Evolutionary conservation across 768 basidiomycete species (phyloP).

Genomic region (Gyrodon lividus): DNA sequence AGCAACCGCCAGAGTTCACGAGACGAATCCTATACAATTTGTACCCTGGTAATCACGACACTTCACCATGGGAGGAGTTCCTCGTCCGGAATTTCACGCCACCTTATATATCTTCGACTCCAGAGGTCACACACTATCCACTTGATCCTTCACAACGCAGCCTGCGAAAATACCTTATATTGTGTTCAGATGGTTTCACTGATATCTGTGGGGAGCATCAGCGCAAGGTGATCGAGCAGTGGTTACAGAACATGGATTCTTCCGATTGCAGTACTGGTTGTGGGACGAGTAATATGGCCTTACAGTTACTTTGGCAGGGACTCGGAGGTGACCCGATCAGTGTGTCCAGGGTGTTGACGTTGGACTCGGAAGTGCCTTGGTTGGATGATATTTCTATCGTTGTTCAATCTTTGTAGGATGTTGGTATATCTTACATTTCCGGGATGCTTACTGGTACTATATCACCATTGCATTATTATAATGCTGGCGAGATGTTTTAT

Average conservation of each 20-base stretch:
- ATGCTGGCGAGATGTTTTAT: neutral
- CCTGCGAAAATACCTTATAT: slow-evolving; percentile 53
- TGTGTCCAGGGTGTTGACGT: slow-evolving; percentile 58
- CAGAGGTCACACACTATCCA: slow-evolving; percentile 60
- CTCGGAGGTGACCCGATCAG: slow-evolving; percentile 54
- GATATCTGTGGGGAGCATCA: slow-evolving; percentile 56
- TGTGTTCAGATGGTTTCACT: slow-evolving; percentile 66
- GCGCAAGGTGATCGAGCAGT: slow-evolving; percentile 46
- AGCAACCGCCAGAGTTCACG: slow-evolving; percentile 69
- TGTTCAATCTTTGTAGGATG: slow-evolving; percentile 50
- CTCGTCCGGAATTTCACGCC: slow-evolving; percentile 60
- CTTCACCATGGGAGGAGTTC: slow-evolving; percentile 65
- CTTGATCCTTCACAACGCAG: slow-evolving; percentile 33
- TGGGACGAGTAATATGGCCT: slow-evolving; percentile 47
- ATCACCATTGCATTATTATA: slow-evolving; percentile 7
- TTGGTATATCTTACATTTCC: neutral
- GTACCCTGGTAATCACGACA: slow-evolving; percentile 59
- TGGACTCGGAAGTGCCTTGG: slow-evolving; percentile 66
- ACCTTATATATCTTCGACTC: slow-evolving; percentile 62
- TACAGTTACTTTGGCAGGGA: slow-evolving; percentile 54
- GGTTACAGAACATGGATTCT: slow-evolving; percentile 48
- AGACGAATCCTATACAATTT: slow-evolving; percentile 66
- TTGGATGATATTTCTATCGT: slow-evolving; percentile 68
- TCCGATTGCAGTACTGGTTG: slow-evolving; percentile 11
- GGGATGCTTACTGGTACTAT: neutral